Percentiles rank a stretch among this genome's conserved stretches.
These are phyloP conservation scores for Kuraishia molischiana DNA, from an alignment of 805 yeast genomes.

Conservation along the genomic window DNA sequence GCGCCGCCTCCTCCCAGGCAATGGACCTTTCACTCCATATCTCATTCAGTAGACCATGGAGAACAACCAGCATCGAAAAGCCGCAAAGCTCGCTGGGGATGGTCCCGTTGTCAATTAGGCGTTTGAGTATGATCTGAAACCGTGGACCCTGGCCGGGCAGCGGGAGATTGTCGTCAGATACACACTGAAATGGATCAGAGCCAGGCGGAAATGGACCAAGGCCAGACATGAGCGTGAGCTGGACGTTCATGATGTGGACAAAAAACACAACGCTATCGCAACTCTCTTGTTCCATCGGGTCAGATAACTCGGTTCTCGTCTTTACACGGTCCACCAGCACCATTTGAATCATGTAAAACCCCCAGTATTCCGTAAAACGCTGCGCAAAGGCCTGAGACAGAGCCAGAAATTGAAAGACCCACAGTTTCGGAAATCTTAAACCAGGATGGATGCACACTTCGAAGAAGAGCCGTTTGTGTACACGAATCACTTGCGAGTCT, in stretches of 20 bases:
- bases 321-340: no score
- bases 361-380: conserved; percentile 14
- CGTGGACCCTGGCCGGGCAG: conserved; percentile 3
- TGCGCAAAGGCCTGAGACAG: conserved; percentile 16
- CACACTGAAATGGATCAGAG: no score
- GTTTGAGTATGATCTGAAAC: conserved; percentile 11
- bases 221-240: no score
- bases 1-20: conserved; percentile 9
- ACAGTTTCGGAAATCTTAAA: conserved; percentile 13
- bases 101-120: conserved; percentile 10
- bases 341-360: no score
- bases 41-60: conserved; percentile 15
- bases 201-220: no score
- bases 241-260: neutral
- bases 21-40: conserved; percentile 10
- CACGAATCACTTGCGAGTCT: conserved; percentile 10
- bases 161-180: no score
- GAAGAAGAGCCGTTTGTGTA: conserved; percentile 14
- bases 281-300: conserved; percentile 15
- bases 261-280: conserved; percentile 8
- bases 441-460: conserved; percentile 13
- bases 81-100: conserved; percentile 10
- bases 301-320: conserved; percentile 17
- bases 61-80: conserved; percentile 11
- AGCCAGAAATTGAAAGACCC: conserved; percentile 15